These are phyloP conservation scores for Mixia osmundae DNA, from an alignment of 1,284 basidiomycete genomes.

Conservation along the genomic window DNA sequence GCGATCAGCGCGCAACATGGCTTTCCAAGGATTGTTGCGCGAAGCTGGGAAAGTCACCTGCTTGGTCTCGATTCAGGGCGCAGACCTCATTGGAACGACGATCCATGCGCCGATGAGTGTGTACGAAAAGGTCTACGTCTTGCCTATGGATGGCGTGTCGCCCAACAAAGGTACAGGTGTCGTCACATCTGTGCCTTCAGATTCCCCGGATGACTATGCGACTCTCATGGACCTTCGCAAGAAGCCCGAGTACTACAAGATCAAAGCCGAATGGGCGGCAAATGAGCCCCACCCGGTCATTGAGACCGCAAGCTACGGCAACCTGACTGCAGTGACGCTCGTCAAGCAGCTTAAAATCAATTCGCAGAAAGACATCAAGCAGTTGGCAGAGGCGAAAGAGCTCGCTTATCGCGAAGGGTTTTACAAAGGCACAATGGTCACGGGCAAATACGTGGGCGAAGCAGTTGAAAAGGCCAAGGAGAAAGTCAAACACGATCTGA, in stretches of 20 bases:
- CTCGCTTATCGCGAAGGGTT: constrained; percentile 97
- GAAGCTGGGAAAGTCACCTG: constrained; percentile 45
- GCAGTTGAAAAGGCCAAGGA: constrained; percentile 74
- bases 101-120: constrained; percentile 69
- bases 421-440: constrained; percentile 72
- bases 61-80: constrained; percentile 50
- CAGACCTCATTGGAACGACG: constrained; percentile 64
- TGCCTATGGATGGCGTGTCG: constrained; percentile 94
- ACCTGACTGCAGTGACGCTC: constrained; percentile 69
- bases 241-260: constrained; percentile 92
- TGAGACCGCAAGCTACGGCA: constrained; percentile 67
- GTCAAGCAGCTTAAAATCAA: constrained; percentile 83
- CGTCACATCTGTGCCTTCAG: constrained; percentile 91
- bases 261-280: constrained; percentile 69
- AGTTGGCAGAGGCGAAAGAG: constrained; percentile 89
- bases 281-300: constrained; percentile 74
- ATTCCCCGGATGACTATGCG: constrained; percentile 91
- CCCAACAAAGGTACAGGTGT: constrained; percentile 96
- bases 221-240: constrained; percentile 81
- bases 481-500: constrained; percentile 66
- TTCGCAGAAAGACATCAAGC: constrained; percentile 79
- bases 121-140: constrained; percentile 52
- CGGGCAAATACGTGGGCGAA: constrained; percentile 70
- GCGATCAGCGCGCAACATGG: constrained; percentile 88
- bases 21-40: constrained; percentile 65